Evolutionary conservation across 495 filamentous ascomycete species (phyloP).

Genomic region (Corynascus novoguineensis): DNA sequence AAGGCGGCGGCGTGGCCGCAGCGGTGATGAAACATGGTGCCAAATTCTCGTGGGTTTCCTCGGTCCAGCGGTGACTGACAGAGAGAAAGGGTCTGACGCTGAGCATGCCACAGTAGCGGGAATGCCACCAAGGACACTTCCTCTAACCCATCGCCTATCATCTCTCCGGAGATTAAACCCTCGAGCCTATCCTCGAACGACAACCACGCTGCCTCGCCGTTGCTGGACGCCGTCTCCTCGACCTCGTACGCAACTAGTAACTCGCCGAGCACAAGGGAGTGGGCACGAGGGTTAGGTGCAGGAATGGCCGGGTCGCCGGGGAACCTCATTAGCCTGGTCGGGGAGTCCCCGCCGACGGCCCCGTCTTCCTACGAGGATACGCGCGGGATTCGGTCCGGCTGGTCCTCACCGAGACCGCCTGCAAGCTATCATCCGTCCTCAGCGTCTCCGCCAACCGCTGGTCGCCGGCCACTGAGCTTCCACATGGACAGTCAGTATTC

Average conservation of each 20-base stretch:
- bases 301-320: conserved; percentile 50
- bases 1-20: conserved; percentile 45
- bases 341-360: conserved; percentile 49
- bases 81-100: conserved; percentile 15
- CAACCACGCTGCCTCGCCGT: conserved; percentile 35
- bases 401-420: conserved; percentile 38
- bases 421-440: conserved; percentile 38
- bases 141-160: conserved; percentile 37
- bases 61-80: not conserved
- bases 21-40: conserved; percentile 49
- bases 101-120: conserved; percentile 28
- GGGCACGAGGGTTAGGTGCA: conserved; percentile 42
- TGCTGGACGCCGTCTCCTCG: conserved; percentile 42
- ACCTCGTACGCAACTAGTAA: conserved; percentile 43
- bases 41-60: conserved; percentile 43
- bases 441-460: conserved; percentile 43
- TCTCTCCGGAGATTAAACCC: conserved; percentile 41
- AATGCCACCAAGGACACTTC: conserved; percentile 33
- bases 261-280: conserved; percentile 48
- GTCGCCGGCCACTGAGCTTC: conserved; percentile 46
- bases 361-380: conserved; percentile 52
- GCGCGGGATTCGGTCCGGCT: conserved; percentile 38
- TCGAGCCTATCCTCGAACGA: conserved; percentile 33
- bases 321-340: conserved; percentile 49
- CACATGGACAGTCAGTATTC: conserved; percentile 46